A percentile compares a stretch with the other conserved stretches of the same genome.
phyloP scores from a whole-genome alignment of 805 yeast genomes.

The Geotrichum ghanense region DNA sequence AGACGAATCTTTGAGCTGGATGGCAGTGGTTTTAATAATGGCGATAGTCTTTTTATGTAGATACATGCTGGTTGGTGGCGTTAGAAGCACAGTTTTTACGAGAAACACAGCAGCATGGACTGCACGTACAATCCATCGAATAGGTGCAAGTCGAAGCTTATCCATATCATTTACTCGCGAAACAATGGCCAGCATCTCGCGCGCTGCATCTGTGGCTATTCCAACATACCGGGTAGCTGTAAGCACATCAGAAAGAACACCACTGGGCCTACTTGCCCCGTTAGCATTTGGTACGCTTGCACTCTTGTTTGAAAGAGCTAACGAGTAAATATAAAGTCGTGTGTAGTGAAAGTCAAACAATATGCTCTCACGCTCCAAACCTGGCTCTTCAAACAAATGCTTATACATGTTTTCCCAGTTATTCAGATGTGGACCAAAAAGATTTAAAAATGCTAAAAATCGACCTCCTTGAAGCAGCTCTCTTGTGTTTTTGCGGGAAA shows the following conservation, averaged over 20 bases:
- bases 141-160: slow-evolving; percentile 69
- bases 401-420: slow-evolving; percentile 65
- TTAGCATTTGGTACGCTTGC: slow-evolving; percentile 22
- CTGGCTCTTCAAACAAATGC: slow-evolving; percentile 30
- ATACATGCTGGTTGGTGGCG: slow-evolving; percentile 15
- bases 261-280: slow-evolving; percentile 16
- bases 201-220: slow-evolving; percentile 74
- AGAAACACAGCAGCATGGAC: slow-evolving; percentile 84
- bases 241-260: slow-evolving; percentile 57
- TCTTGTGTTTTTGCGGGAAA: slow-evolving; percentile 28
- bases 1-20: slow-evolving; percentile 65
- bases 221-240: slow-evolving; percentile 64
- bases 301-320: slow-evolving; percentile 44
- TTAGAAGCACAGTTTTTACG: slow-evolving; percentile 57
- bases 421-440: slow-evolving; percentile 65
- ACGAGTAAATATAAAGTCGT: slow-evolving; percentile 69
- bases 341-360: slow-evolving; percentile 79
- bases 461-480: slow-evolving; percentile 23
- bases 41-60: slow-evolving; percentile 45
- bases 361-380: slow-evolving; percentile 55
- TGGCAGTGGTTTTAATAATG: slow-evolving; percentile 60
- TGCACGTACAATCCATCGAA: slow-evolving; percentile 80
- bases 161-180: slow-evolving; percentile 51
- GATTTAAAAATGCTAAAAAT: slow-evolving; percentile 56
- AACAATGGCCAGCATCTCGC: slow-evolving; percentile 62